phyloP scores from a whole-genome alignment of 1,284 basidiomycete species.

The Meripilus lineatus region DNA sequence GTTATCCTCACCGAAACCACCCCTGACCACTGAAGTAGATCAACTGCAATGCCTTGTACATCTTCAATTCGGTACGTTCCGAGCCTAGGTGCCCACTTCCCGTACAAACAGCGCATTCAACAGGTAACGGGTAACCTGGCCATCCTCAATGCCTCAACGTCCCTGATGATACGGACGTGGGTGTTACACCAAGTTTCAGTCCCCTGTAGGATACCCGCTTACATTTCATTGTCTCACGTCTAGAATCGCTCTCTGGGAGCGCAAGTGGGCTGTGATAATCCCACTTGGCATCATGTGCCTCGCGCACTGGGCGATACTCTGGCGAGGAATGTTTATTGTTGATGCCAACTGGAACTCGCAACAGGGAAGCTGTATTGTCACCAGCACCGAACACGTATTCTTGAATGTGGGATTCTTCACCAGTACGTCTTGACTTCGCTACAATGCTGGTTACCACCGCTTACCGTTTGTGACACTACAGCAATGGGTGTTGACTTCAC shows the following conservation, averaged over 20 bases:
- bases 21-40: slow-evolving; percentile 36
- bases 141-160: slow-evolving; percentile 59
- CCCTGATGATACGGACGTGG: slow-evolving; percentile 67
- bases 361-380: slow-evolving; percentile 41
- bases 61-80: slow-evolving; percentile 59
- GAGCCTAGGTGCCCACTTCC: no score
- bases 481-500: slow-evolving; percentile 66
- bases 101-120: no score
- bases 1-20: not conserved
- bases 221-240: not conserved
- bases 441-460: not conserved
- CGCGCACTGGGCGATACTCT: slow-evolving; percentile 62
- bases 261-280: slow-evolving; percentile 42
- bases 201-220: not conserved
- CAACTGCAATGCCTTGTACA: slow-evolving; percentile 62
- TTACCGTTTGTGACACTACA: slow-evolving; percentile 18
- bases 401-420: slow-evolving; percentile 64
- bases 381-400: slow-evolving; percentile 46
- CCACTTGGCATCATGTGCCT: slow-evolving; percentile 50
- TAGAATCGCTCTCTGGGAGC: slow-evolving; percentile 69
- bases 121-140: slow-evolving; percentile 64
- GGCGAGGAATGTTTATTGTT: slow-evolving; percentile 65
- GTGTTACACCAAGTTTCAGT: slow-evolving; percentile 13
- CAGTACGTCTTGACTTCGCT: slow-evolving; percentile 39
- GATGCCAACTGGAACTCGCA: slow-evolving; percentile 45